These are phyloP conservation scores for Emergomyces pasteurianus DNA, from an alignment of 2,329 filamentous ascomycete species.

Conservation along the genomic window DNA sequence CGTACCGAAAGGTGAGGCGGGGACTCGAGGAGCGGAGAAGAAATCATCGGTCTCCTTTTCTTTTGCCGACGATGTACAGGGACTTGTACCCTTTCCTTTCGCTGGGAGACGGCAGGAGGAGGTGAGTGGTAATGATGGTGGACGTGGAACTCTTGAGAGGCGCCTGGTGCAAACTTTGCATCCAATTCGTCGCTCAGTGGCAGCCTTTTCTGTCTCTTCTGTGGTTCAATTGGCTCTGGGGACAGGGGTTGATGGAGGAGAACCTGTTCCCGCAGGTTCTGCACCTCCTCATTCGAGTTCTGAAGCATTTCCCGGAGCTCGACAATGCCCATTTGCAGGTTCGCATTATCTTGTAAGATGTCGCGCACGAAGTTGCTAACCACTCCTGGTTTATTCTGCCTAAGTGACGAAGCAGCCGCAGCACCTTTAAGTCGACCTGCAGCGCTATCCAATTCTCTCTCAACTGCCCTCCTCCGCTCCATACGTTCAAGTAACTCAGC, in stretches of 20 bases:
- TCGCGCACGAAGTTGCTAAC: slow-evolving; percentile 96
- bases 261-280: slow-evolving; percentile 71
- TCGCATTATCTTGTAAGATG: slow-evolving; percentile 88
- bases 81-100: slow-evolving; percentile 42
- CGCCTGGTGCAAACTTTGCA: slow-evolving; percentile 33
- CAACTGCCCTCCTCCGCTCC: slow-evolving; percentile 70
- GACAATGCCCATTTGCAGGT: slow-evolving; percentile 78
- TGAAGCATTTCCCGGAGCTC: slow-evolving; percentile 84
- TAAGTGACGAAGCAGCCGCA: slow-evolving; percentile 56
- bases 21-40: slow-evolving; percentile 36
- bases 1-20: slow-evolving; percentile 15
- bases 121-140: slow-evolving; percentile 86
- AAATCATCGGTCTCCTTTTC: slow-evolving; percentile 55
- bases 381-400: slow-evolving; percentile 50
- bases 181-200: slow-evolving; percentile 64
- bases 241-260: slow-evolving; percentile 61
- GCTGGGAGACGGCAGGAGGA: slow-evolving; percentile 33
- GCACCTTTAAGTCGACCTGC: slow-evolving; percentile 71
- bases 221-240: slow-evolving; percentile 10
- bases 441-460: slow-evolving; percentile 68
- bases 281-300: slow-evolving; percentile 88
- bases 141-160: slow-evolving; percentile 72
- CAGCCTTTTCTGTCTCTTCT: slow-evolving; percentile 21
- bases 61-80: slow-evolving; percentile 46
- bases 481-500: slow-evolving; percentile 69